Base-by-base conservation (phyloP, 2,329 filamentous ascomycete genomes). In the Stagonosporopsis vannaccii region DNA sequence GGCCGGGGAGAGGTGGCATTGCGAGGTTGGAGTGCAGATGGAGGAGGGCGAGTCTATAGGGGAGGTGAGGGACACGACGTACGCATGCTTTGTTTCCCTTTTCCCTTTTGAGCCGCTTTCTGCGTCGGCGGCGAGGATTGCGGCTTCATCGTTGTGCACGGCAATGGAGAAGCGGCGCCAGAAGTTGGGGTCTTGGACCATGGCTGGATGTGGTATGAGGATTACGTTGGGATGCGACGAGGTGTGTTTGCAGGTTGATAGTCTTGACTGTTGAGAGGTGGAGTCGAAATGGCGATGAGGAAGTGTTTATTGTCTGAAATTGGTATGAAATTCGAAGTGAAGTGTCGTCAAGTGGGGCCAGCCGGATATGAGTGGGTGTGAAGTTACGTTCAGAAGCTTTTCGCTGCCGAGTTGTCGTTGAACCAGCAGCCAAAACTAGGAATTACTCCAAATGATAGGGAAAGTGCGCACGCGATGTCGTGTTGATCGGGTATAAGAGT, bases 91-190 rank as follows among this genome's bases (percentile, higher is more conserved):
- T 30, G 72, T 55, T 39, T 74, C 58, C 51, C n/a, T 22, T 36
- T 33, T 58, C 50, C 56, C 55, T 20, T 45, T 53, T 41, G 60
- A 53, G 39, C 51, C 53, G 52, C 55, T 28, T 25, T 63, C 56
- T 28, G 28, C 13, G n/a, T 22, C 17, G 17, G 28, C 28, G 25
- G 59, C 54, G 20, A 56, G 53, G 37, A 69, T 67, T 4, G 70
- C 69, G 61, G 82, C 78, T 64, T 85, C 84, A 61, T 86, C 82
- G 47, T 79, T 72, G 67, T 85, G 84, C 1, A 85, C 82, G 33
- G 85, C 85, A 46, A 78, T 72, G 56, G 82, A 84, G 76, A 87
- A 87, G 64, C 84, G 82, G 52, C 80, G 80, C 85, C 84, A 87
- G 75, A 87, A 87, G 44, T 77, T 79, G 22, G 84, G 84, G 66